Conservation (phyloP, 257 asterid genomes). For the Fraxinus americana region DNA sequence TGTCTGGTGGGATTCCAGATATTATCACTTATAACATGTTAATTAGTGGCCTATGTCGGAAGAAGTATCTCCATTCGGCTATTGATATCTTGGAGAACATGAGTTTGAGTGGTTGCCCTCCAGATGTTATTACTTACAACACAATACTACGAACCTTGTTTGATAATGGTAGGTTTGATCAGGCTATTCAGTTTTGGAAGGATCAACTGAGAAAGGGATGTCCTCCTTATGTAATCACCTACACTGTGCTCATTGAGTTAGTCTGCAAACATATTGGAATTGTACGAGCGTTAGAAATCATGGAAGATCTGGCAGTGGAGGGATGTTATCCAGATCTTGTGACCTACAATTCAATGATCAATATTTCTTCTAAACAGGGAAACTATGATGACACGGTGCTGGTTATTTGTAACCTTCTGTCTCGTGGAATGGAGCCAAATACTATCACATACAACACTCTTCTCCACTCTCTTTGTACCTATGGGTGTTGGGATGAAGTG, state of each 20-base stretch:
- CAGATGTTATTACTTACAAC: slow-evolving; percentile 75
- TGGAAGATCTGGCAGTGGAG: slow-evolving; percentile 80
- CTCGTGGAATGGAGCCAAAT: slow-evolving; percentile 71
- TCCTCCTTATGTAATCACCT: slow-evolving; percentile 73
- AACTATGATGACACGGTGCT: slow-evolving; percentile 52
- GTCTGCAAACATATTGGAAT: slow-evolving; percentile 65
- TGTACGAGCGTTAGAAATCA: slow-evolving; percentile 57
- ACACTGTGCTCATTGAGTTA: slow-evolving; percentile 66
- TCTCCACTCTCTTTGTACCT: slow-evolving; percentile 69
- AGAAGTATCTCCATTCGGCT: slow-evolving; percentile 51
- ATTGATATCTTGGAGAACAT: slow-evolving; percentile 62
- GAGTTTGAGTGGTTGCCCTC: slow-evolving; percentile 90
- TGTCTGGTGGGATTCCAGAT: slow-evolving; percentile 93
- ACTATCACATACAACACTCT: slow-evolving; percentile 74
- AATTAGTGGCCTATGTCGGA: slow-evolving; percentile 76
- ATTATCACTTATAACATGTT: slow-evolving; percentile 85
- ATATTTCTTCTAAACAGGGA: slow-evolving; percentile 62
- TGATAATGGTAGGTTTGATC: slow-evolving; percentile 56
- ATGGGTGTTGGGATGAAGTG: slow-evolving; percentile 62
- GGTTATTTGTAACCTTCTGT: slow-evolving; percentile 51
- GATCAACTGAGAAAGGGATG: slow-evolving; percentile 79
- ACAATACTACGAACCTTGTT: slow-evolving; percentile 73
- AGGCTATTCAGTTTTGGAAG: slow-evolving; percentile 77
- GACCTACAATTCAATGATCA: slow-evolving; percentile 75
- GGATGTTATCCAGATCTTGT: slow-evolving; percentile 90